phyloP scores from a whole-genome alignment of 331 rosid species.

The Ulmus americana region DNA sequence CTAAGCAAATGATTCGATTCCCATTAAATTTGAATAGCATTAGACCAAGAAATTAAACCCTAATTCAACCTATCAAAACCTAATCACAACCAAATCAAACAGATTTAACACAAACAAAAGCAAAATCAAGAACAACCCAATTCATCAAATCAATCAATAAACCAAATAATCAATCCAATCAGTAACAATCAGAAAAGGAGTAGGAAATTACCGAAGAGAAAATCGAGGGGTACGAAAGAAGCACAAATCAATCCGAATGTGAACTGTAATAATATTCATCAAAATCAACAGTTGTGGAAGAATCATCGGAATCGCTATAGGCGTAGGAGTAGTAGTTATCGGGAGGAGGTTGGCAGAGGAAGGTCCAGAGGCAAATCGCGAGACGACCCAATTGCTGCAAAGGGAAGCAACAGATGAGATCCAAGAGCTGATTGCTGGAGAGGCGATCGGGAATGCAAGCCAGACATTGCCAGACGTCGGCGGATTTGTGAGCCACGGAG shows the following conservation, averaged over 20 bases:
- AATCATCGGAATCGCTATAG: constrained; percentile 31
- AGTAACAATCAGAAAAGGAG: background rate
- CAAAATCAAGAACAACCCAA: background rate
- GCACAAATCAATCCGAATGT: constrained; percentile 49
- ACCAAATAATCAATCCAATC: background rate
- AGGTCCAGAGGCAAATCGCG: constrained; percentile 60
- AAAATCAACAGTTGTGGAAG: constrained; percentile 36
- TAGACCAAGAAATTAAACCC: background rate
- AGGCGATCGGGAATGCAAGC: constrained; percentile 55
- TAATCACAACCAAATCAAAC: background rate
- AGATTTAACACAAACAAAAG: background rate
- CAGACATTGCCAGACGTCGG: constrained; percentile 52
- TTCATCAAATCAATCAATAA: background rate
- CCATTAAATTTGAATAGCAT: background rate
- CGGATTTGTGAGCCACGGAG: constrained; percentile 64
- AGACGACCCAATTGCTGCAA: constrained; percentile 67
- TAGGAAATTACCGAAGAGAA: constrained; percentile 19
- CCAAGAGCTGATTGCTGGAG: constrained; percentile 45
- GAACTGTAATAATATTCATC: constrained; percentile 40
- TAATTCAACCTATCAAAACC: background rate
- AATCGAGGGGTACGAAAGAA: background rate
- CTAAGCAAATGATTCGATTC: background rate
- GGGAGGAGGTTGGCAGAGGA: constrained; percentile 57
- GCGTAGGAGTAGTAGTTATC: constrained; percentile 33
- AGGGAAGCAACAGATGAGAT: constrained; percentile 61